These are phyloP conservation scores for Strombidium stylifer DNA, from an alignment of 73 alveolate genomes.

Conservation along the genomic window DNA sequence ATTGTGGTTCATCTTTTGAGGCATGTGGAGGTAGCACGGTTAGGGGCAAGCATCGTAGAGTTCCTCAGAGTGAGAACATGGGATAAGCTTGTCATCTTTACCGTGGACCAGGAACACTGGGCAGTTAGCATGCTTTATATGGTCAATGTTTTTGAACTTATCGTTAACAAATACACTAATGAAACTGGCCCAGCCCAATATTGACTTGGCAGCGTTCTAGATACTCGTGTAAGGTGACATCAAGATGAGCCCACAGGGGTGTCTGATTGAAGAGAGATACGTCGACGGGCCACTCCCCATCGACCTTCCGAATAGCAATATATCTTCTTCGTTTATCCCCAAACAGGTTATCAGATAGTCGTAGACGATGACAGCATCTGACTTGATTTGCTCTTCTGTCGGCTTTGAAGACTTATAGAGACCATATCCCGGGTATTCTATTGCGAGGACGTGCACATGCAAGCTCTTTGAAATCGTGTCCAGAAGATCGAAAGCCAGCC, in stretches of 20 bases:
- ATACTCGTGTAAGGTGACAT: slow-evolving; percentile 85
- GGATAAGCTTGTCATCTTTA: slow-evolving; percentile 88
- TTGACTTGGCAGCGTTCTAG: slow-evolving; percentile 73
- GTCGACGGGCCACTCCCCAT: slow-evolving; percentile 95
- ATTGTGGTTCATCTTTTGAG: slow-evolving; percentile 74
- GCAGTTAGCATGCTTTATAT: slow-evolving; percentile 70
- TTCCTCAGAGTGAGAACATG: slow-evolving; percentile 81
- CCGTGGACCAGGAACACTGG: slow-evolving; percentile 97
- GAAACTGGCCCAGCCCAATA: slow-evolving; percentile 77
- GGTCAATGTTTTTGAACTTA: slow-evolving; percentile 88
- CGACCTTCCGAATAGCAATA: slow-evolving; percentile 90
- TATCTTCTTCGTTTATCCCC: slow-evolving; percentile 67
- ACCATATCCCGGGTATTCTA: slow-evolving; percentile 95
- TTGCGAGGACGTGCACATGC: slow-evolving; percentile 73
- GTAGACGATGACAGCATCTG: slow-evolving; percentile 81
- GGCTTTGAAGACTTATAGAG: slow-evolving; percentile 70
- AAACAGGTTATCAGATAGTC: slow-evolving; percentile 70
- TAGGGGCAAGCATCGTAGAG: slow-evolving; percentile 60
- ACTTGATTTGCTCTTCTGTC: slow-evolving; percentile 57
- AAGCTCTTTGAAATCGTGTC: slow-evolving; percentile 16
- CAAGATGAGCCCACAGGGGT: slow-evolving; percentile 67
- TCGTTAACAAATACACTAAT: slow-evolving; percentile 58
- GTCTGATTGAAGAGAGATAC: slow-evolving; percentile 64
- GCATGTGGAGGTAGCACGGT: slow-evolving; percentile 61
- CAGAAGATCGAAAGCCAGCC: slow-evolving; percentile 21